Evolutionary conservation across 768 basidiomycete species (phyloP), one percentile per base, ranked within the genome.

Genomic region (Xanthoconium purpureum): DNA sequence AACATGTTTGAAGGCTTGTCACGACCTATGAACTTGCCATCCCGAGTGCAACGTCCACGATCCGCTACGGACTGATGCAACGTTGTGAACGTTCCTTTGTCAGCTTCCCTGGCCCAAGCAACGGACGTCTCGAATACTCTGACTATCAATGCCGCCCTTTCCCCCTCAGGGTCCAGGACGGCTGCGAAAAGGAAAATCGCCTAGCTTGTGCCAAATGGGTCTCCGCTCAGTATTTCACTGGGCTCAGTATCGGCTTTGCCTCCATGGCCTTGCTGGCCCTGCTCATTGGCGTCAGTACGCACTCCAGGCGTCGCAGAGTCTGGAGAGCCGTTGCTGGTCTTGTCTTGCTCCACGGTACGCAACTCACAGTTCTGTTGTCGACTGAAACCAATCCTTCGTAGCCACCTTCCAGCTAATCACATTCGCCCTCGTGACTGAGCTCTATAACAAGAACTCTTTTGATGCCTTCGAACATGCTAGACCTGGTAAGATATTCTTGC

Each of bases 311-410:
- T 60, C 77, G 88, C 55, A 81, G 89, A 60, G 84, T 90, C 33
- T 91, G 89, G 89, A 83, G 80, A 66, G 85, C 82, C 1, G 85
- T 87, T 1, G 87, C 87, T 9, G 82, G 81, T 15, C 69, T 91
- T 11, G 74, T 88, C 13, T 69, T 82, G 15, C 63, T 89, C 18
- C 84, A 88, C 64, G 80, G 88, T 86, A 39, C 8, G 57, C 52
- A 30, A 18, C 47, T 29, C 24, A 4, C 35, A 42, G 1, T 36
- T 12, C 43, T 8, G 12, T 42, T n/a, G 7, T 44, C 15, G 8
- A 28, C 20, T 12, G 14, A 45, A 13, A 20, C 37, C 47, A 49
- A 61, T 39, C 17, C 32, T 14, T 28, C 40, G 10, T 49, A 87
- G 87, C 83, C n/a, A 51, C 75, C 20, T 83, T 81, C 55, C 83